Conservation (phyloP, 371 early-diverging fungal genomes). For the Choanephora cucurbitarum region DNA sequence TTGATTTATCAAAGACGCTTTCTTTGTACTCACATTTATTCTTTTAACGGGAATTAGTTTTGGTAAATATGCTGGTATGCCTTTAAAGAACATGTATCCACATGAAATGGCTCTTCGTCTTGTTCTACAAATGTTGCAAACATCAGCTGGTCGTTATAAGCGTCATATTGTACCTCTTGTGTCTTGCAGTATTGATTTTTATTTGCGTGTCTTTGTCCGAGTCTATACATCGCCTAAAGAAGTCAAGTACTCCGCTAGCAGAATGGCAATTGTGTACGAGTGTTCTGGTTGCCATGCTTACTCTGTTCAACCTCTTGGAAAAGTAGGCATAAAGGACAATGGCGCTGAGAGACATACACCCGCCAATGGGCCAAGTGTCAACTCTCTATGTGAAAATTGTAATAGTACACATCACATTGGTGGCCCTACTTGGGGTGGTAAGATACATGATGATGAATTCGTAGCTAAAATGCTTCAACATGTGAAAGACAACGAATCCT, state of each 20-base stretch:
- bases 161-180: slow-evolving; percentile 91
- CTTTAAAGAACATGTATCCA: slow-evolving; percentile 79
- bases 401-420: slow-evolving; percentile 76
- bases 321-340: slow-evolving; percentile 47
- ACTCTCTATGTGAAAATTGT: slow-evolving; percentile 72
- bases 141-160: slow-evolving; percentile 88
- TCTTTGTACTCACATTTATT: too few species aligned
- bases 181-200: slow-evolving; percentile 98
- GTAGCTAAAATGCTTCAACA: slow-evolving; percentile 70
- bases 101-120: slow-evolving; percentile 92
- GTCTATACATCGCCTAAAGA: slow-evolving; percentile 79
- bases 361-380: slow-evolving; percentile 66
- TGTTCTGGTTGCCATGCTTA: slow-evolving; percentile 86
- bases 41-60: too few species aligned
- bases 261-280: slow-evolving; percentile 79
- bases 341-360: slow-evolving; percentile 61
- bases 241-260: slow-evolving; percentile 79
- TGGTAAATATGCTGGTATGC: slow-evolving; percentile 95
- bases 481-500: slow-evolving; percentile 56
- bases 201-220: slow-evolving; percentile 98
- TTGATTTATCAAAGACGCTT: too few species aligned
- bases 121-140: slow-evolving; percentile 84
- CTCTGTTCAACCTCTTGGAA: slow-evolving; percentile 71
- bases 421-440: slow-evolving; percentile 94
- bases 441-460: slow-evolving; percentile 86